Evolutionary conservation across 169 alveolate species (phyloP).

Genomic region (Plasmodium sp.): DNA sequence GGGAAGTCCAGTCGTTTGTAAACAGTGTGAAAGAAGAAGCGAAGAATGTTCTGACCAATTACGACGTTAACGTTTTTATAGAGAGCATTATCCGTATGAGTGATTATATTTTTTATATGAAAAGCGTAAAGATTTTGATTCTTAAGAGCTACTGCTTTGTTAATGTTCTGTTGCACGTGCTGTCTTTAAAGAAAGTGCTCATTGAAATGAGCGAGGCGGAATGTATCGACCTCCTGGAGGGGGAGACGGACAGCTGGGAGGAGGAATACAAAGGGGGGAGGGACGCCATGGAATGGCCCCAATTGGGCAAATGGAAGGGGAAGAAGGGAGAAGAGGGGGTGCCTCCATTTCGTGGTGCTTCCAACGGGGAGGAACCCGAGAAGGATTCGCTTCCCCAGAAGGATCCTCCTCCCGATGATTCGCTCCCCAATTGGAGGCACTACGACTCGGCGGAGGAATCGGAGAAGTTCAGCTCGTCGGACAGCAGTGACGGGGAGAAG

Average conservation of each 20-base stretch:
- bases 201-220: conserved; percentile 26
- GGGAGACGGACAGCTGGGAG: neutral
- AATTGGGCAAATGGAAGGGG: neutral
- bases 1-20: neutral
- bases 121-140: conserved; percentile 10
- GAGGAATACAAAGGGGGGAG: neutral
- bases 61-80: conserved; percentile 19
- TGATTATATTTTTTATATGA: conserved; percentile 15
- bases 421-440: neutral
- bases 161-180: conserved; percentile 25
- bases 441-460: conserved; percentile 5
- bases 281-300: neutral
- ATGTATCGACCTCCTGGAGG: neutral
- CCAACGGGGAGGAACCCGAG: neutral
- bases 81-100: conserved; percentile 33
- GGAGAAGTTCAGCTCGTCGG: conserved; percentile 61
- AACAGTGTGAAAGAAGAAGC: conserved; percentile 21
- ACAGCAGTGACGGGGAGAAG: neutral
- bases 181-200: neutral
- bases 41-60: neutral
- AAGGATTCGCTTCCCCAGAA: neutral
- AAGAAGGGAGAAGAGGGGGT: neutral
- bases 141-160: conserved; percentile 39
- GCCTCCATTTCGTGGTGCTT: neutral
- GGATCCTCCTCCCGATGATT: no score